Percentiles rank a stretch among this genome's conserved stretches.
phyloP scores from a whole-genome alignment of 495 filamentous ascomycete genomes.

The Durotheca rogersii region DNA sequence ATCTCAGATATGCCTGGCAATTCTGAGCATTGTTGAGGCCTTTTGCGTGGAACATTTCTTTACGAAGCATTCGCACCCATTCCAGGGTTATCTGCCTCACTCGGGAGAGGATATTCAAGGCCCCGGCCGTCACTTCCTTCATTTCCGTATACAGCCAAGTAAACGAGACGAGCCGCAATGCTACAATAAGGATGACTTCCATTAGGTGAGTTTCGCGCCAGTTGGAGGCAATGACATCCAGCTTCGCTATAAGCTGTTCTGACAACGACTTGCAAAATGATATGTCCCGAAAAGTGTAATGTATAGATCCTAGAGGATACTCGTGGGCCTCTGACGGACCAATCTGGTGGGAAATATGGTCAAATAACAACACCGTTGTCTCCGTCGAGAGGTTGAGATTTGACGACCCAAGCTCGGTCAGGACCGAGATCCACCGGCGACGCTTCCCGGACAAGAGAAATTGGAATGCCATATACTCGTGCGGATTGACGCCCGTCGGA shows the following conservation, averaged over 20 bases:
- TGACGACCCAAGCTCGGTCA: constrained; percentile 52
- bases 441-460: constrained; percentile 44
- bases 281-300: constrained; percentile 47
- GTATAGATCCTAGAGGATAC: constrained; percentile 40
- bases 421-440: constrained; percentile 48
- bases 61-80: constrained; percentile 50
- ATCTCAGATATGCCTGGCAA: constrained; percentile 44
- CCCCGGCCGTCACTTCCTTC: neutral
- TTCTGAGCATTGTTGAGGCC: constrained; percentile 40
- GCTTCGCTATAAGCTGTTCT: constrained; percentile 42
- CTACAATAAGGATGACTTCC: constrained; percentile 48
- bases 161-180: constrained; percentile 35
- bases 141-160: constrained; percentile 1
- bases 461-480: constrained; percentile 55
- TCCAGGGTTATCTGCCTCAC: constrained; percentile 22
- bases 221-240: constrained; percentile 46
- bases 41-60: constrained; percentile 43
- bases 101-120: constrained; percentile 10
- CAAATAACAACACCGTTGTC: constrained; percentile 40
- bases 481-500: constrained; percentile 44
- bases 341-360: constrained; percentile 43
- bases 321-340: constrained; percentile 39
- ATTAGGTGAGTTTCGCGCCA: constrained; percentile 55
- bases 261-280: constrained; percentile 46
- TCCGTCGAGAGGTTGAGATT: constrained; percentile 56